Conservation (phyloP, 1,284 basidiomycete species). For the Rugiboletus extremiorientalis region DNA sequence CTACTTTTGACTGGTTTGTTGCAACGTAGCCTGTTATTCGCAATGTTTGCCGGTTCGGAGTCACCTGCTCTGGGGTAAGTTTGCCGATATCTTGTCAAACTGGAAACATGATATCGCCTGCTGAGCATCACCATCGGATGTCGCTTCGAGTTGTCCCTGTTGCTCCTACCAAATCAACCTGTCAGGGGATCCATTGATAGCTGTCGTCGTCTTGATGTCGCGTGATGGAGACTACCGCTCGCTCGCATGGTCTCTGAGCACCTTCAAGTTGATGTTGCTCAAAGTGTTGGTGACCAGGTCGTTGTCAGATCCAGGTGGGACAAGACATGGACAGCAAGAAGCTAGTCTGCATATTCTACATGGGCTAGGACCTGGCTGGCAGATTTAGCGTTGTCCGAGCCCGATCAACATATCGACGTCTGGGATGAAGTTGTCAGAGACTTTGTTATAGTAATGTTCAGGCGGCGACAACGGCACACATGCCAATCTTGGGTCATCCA, state of each 20-base stretch:
- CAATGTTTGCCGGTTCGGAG: background rate
- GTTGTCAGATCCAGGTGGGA: background rate
- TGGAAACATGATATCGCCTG: background rate
- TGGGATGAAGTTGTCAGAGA: background rate
- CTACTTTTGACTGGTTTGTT: conserved; percentile 51
- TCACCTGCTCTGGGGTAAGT: background rate
- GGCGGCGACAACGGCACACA: conserved; percentile 8
- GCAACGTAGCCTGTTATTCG: conserved; percentile 6
- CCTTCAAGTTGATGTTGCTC: no score
- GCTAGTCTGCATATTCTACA: background rate
- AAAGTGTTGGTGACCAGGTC: background rate
- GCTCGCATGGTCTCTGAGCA: background rate
- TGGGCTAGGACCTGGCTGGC: background rate
- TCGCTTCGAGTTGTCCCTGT: background rate
- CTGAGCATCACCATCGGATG: background rate
- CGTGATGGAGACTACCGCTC: background rate
- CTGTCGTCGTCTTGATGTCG: background rate
- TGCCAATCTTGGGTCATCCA: conserved; percentile 17
- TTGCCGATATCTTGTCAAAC: background rate
- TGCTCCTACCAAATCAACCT: background rate
- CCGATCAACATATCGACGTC: background rate
- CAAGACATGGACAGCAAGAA: background rate
- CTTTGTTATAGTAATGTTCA: background rate
- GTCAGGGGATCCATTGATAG: background rate
- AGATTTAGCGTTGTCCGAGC: background rate